Evolutionary conservation across 208 protist species (phyloP).

Genomic region (Trichomonas vaginalis): DNA sequence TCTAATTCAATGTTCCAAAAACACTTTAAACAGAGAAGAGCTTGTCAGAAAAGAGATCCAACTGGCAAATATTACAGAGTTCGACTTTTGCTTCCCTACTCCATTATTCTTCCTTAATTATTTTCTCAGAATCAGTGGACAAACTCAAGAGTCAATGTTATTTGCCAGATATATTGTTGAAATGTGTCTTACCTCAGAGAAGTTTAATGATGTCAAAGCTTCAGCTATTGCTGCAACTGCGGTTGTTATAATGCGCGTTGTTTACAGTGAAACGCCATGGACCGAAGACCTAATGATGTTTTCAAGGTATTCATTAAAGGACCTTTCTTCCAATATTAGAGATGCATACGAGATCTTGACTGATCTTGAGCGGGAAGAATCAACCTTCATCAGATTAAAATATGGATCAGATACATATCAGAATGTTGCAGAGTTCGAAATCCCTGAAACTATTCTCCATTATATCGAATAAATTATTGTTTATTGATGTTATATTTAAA

Average conservation of each 20-base stretch:
- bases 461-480: no score
- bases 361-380: background rate
- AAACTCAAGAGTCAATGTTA: background rate
- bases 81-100: background rate
- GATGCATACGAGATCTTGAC: background rate
- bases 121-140: background rate
- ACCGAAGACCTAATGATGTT: background rate
- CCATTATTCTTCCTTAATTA: background rate
- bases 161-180: background rate
- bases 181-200: background rate
- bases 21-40: background rate
- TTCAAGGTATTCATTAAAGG: background rate
- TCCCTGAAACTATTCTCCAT: no score
- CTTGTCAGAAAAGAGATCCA: background rate
- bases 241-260: background rate
- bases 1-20: background rate
- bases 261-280: background rate
- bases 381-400: background rate
- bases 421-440: background rate
- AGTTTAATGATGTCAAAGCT: background rate
- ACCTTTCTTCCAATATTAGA: background rate
- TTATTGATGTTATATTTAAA: no score
- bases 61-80: background rate
- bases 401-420: background rate
- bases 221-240: background rate